Base-by-base conservation (phyloP, 2,329 filamentous ascomycete species). In the Trichoderma pleuroti region DNA sequence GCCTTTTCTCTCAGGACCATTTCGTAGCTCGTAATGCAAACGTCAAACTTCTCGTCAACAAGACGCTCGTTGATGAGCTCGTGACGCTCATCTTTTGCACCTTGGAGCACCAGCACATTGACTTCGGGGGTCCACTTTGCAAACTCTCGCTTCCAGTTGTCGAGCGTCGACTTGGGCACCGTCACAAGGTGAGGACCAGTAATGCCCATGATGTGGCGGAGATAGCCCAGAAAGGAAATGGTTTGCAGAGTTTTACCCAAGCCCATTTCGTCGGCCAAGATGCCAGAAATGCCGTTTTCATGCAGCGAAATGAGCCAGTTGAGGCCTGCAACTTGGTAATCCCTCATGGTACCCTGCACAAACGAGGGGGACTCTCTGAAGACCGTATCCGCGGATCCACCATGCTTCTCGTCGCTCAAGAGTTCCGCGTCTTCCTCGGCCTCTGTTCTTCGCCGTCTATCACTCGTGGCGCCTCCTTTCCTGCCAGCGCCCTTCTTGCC, bases 141-240 rank as follows among this genome's bases (percentile, higher is more conserved):
- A 79, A 98, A 98, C 80, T 99, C 96, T 76, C 96, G 90, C 82
- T 94, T 93, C 96, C 96, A 99, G 81, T 99, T 99, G 83, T 99
- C 95, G 8, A 99, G 87, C 0, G 96, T 99, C 14, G 96, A 98
- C 80, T 99, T 99, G 54, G 96, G 96, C 6, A 99, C 96, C 6
- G 89, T 92, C 66, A 99, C 88, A 56, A 99, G 85, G 82, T 99
- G 96, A 6, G 96, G 96, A 0, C 96, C 96, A 8, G 88, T 93
- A 75, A 94, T 98, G 72, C 90, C 93, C 81, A 93, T 91, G 72
- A 98, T 89, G 81, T 97, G 96, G 77, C 96, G 91, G 56, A 99
- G 85, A 78, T 99, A 99, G 4, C 96, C 96, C 39, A 99, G 84
- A 82, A 99, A 99, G 2, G 96, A 92, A 72, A 99, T 99, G 0